A percentile compares a stretch with the other conserved stretches of the same genome.
phyloP scores from a whole-genome alignment of 73 alveolate genomes.

The Symbiodinium pilosum region DNA sequence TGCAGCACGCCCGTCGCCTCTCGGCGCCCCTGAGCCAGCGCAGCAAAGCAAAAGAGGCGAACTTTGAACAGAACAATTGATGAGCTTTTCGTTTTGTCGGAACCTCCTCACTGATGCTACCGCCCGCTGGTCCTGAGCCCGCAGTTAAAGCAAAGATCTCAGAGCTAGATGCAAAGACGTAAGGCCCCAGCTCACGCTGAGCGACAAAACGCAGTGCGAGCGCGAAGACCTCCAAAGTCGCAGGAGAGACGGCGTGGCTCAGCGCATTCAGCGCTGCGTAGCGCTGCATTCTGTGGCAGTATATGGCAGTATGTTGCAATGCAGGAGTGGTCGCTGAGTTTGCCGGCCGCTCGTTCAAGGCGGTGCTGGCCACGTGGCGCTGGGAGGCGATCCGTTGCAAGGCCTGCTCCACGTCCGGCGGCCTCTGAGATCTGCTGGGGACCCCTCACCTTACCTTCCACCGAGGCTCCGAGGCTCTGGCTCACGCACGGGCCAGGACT shows the following conservation, averaged over 20 bases:
- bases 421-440: background rate
- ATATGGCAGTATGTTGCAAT: no score
- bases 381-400: constrained; percentile 32
- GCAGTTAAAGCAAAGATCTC: no score
- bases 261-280: background rate
- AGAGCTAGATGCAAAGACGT: no score
- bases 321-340: no score
- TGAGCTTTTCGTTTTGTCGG: no score
- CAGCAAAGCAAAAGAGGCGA: no score
- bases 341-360: constrained; percentile 27
- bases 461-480: background rate
- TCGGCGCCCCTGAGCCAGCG: no score
- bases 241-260: background rate
- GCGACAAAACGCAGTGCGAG: constrained; percentile 46
- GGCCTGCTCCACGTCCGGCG: constrained; percentile 45
- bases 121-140: no score
- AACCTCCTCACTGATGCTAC: no score
- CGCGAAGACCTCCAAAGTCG: constrained; percentile 33
- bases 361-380: constrained; percentile 82
- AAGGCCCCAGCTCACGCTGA: constrained; percentile 12
- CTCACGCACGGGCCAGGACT: constrained; percentile 50
- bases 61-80: no score
- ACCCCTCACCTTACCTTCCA: no score
- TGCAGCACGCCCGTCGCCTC: background rate
- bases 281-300: no score